Conservation (phyloP, 176 grass and related monocot genomes). For the Triticum turgidum region DNA sequence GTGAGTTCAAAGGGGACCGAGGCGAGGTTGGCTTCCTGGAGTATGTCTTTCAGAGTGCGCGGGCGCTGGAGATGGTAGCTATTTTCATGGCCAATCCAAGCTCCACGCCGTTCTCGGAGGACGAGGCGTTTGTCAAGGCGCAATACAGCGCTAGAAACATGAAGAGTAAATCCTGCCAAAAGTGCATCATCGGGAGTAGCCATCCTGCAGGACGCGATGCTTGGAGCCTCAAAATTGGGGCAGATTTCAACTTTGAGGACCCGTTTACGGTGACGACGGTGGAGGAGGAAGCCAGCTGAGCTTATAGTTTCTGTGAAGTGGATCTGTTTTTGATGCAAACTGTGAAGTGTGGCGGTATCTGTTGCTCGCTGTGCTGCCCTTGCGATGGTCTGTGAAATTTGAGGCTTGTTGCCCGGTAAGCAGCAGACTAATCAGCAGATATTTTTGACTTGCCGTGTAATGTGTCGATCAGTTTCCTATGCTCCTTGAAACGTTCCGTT, state of each 20-base stretch:
- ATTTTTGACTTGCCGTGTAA: neutral
- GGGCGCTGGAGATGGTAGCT: neutral
- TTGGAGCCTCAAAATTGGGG: neutral
- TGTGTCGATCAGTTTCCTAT: neutral
- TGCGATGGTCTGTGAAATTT: neutral
- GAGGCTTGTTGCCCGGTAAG: neutral
- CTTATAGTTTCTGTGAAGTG: neutral
- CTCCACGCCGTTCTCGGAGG: neutral
- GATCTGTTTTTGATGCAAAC: neutral
- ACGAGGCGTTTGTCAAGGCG: neutral
- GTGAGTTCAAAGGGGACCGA: neutral
- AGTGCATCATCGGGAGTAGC: neutral
- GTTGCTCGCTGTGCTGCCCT: neutral
- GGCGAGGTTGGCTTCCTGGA: neutral
- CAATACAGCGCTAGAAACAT: neutral
- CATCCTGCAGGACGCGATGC: neutral
- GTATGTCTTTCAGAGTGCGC: neutral
- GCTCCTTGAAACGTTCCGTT: neutral
- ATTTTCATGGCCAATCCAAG: neutral
- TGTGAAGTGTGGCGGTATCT: neutral
- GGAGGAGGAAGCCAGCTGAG: neutral
- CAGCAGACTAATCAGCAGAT: neutral
- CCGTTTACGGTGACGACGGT: neutral
- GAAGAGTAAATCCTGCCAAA: neutral
- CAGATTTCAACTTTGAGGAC: neutral